A percentile compares a stretch with the other conserved stretches of the same genome.
These are phyloP conservation scores for Talaromyces sp. DNA, from an alignment of 2,329 filamentous ascomycete genomes.

Conservation along the genomic window DNA sequence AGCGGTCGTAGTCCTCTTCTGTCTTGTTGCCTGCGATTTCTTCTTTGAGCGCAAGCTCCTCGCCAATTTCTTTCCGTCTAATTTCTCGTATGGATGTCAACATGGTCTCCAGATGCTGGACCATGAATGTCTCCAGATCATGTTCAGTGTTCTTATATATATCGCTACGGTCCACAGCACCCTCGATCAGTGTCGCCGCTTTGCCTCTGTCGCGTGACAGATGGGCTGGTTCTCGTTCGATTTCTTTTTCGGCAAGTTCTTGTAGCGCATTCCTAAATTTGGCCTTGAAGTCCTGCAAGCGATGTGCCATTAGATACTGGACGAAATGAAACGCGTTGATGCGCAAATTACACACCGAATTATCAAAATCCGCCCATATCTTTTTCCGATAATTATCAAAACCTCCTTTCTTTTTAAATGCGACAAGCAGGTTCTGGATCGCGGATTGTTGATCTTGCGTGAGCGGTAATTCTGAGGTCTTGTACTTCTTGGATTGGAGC, in stretches of 20 bases:
- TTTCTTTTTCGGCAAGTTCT: constrained; percentile 56
- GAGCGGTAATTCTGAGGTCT: constrained; percentile 59
- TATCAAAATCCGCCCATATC: constrained; percentile 56
- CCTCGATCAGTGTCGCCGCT: constrained; percentile 61
- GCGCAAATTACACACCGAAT: constrained; percentile 42
- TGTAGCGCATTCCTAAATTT: constrained; percentile 52
- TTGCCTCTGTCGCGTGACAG: constrained; percentile 60
- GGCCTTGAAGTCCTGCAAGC: constrained; percentile 48
- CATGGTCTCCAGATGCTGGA: constrained; percentile 52
- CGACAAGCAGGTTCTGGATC: constrained; percentile 59
- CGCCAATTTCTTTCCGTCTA: constrained; percentile 56
- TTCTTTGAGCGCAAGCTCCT: constrained; percentile 53
- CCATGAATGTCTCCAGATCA: constrained; percentile 53
- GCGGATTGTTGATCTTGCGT: constrained; percentile 55
- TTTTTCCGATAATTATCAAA: constrained; percentile 61
- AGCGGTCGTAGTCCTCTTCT: constrained; percentile 57
- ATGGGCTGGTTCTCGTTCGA: constrained; percentile 59
- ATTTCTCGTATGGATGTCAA: constrained; percentile 55
- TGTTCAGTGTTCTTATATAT: constrained; percentile 58
- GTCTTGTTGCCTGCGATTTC: constrained; percentile 54
- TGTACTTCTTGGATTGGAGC: constrained; percentile 49
- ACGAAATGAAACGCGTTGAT: background rate
- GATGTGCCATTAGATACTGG: background rate
- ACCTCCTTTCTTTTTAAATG: constrained; percentile 64
- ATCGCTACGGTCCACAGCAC: constrained; percentile 60